These are phyloP conservation scores for Alternaria sp. DNA, from an alignment of 2,329 filamentous ascomycete genomes.

Conservation along the genomic window DNA sequence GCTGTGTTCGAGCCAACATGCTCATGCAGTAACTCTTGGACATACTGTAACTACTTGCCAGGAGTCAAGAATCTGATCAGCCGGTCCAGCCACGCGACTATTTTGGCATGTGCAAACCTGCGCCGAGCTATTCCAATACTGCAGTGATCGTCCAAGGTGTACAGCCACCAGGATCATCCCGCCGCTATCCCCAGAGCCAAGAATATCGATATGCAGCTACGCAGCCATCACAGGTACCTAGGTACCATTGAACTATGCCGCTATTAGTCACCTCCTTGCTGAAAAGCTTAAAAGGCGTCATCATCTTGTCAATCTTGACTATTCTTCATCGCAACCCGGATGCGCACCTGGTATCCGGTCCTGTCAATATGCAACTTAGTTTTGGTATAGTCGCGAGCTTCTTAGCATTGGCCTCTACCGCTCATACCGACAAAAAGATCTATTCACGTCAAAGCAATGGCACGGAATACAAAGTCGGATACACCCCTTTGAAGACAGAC, in stretches of 20 bases:
- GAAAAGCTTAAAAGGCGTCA: conserved; percentile 38
- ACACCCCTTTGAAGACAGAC: conserved; percentile 49
- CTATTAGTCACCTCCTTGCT: conserved; percentile 21
- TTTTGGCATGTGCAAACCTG: conserved; percentile 2
- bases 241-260: conserved; percentile 24
- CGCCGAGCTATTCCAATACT: conserved; percentile 10
- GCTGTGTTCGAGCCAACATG: conserved; percentile 1
- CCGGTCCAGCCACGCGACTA: conserved; percentile 16
- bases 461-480: conserved; percentile 41
- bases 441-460: conserved; percentile 36
- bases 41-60: conserved; percentile 6
- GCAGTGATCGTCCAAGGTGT: conserved; percentile 34
- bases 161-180: conserved; percentile 36
- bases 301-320: not conserved
- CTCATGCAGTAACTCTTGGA: not conserved
- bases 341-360: not conserved
- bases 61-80: conserved; percentile 16
- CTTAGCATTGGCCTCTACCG: conserved; percentile 20
- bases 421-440: conserved; percentile 14
- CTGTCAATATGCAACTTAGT: conserved; percentile 27
- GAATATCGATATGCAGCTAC: conserved; percentile 23
- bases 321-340: not conserved
- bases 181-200: conserved; percentile 36
- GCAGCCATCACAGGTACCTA: conserved; percentile 21
- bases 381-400: conserved; percentile 20